These are phyloP conservation scores for Seiridium cupressi DNA, from an alignment of 2,329 filamentous ascomycete genomes.

Conservation along the genomic window DNA sequence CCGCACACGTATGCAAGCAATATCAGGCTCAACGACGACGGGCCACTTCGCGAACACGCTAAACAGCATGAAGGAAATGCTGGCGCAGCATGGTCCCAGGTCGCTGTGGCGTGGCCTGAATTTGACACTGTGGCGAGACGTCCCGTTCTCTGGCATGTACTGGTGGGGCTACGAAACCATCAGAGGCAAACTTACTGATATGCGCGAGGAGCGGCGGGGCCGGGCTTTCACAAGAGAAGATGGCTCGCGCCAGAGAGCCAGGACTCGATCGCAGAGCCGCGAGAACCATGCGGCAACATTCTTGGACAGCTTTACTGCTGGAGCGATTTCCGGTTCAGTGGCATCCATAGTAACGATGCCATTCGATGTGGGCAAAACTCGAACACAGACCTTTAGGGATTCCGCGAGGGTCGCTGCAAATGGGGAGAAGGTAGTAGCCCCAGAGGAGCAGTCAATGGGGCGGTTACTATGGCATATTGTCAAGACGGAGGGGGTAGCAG, in stretches of 20 bases:
- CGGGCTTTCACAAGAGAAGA: constrained; percentile 34
- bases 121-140: constrained; percentile 92
- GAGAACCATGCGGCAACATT: constrained; percentile 78
- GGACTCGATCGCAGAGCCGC: constrained; percentile 58
- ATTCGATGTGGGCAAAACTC: constrained; percentile 96
- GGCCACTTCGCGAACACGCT: constrained; percentile 80
- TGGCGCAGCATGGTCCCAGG: constrained; percentile 69
- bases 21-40: constrained; percentile 53
- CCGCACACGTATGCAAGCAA: constrained; percentile 86
- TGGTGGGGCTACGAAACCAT: constrained; percentile 97
- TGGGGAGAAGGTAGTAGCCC: constrained; percentile 36
- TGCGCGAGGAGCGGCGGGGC: constrained; percentile 54
- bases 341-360: constrained; percentile 89
- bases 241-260: constrained; percentile 35
- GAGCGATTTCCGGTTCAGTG: constrained; percentile 77
- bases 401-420: constrained; percentile 28
- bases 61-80: constrained; percentile 74
- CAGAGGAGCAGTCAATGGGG: constrained; percentile 77
- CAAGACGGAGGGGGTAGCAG: constrained; percentile 74
- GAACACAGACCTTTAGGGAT: constrained; percentile 80
- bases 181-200: constrained; percentile 67
- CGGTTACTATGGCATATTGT: constrained; percentile 90
- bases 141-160: constrained; percentile 95
- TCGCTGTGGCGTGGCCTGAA: constrained; percentile 89
- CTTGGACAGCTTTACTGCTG: constrained; percentile 84